Evolutionary conservation across 1,139 yeast species (phyloP), one percentile per base, ranked within the genome.

Genomic region (Yamadazyma atmosphaerica): DNA sequence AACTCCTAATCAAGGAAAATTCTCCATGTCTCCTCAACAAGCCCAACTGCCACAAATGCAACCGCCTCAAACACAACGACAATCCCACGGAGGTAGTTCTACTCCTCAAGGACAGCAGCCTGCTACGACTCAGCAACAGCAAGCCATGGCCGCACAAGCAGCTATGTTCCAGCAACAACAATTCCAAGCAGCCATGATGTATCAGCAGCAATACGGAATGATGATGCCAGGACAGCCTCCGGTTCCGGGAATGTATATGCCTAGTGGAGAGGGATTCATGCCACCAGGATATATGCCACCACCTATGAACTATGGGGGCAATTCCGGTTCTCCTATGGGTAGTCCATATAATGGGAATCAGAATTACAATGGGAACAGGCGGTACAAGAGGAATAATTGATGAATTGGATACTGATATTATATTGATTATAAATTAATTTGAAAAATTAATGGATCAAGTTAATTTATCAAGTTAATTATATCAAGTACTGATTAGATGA

Each of bases 121-220:
- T 18, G 11, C 36, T n/a, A 26, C 28, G 23, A 33, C 37, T 22
- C 35, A 36, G 30, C 44, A 33, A 31, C 25, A 21, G 41, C 47
- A 52, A 17, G 56, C 59, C 15, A 32, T 33, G 9, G 63, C 63
- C 4, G 63, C 64, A 28, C 63, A 61, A 56, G 68, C 67, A 1
- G 63, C 62, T 9, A 28, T 28, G 31, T 62, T 59, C 37, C 69
- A 64, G 39, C 70, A 63, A 38, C 72, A 66, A 41, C 72, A 65
- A 42, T 54, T 56, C 45, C 66, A 60, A 32, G 66, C 64, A 19
- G 69, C 72, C 7, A 63, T 66, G 68, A 55, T 65, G 57, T 63
- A 64, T 42, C 70, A 66, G 38, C 63, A 61, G 40, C 63, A 56
- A 36, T 55, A 58, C 35, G 63, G 60, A 12, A 52, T 43, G 45